Evolutionary conservation across 495 filamentous ascomycete genomes (phyloP).

Genomic region (Trichocladium uniseriatum): DNA sequence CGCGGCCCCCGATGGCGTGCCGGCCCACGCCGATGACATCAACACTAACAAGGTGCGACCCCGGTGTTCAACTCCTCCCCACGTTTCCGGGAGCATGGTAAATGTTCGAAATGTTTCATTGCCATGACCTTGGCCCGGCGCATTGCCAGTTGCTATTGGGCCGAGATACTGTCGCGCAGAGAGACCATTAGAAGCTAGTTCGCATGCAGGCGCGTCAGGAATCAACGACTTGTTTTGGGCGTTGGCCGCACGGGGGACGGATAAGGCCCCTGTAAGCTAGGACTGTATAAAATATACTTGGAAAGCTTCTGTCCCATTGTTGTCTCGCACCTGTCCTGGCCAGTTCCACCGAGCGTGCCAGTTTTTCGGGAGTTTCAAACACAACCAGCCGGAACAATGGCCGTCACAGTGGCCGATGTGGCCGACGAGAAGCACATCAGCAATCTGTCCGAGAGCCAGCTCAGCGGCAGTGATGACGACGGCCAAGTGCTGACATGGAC

Average conservation of each 20-base stretch:
- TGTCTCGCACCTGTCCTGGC: too few relatives aligned
- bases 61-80: background rate
- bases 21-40: constrained; percentile 13
- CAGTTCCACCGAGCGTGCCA: too few relatives aligned
- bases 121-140: background rate
- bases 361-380: background rate
- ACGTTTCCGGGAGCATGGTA: too few relatives aligned
- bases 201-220: background rate
- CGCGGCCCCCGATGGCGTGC: constrained; percentile 11
- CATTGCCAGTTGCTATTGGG: background rate
- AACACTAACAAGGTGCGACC: constrained; percentile 5
- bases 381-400: constrained; percentile 2
- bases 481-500: constrained; percentile 25
- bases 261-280: too few relatives aligned
- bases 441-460: constrained; percentile 11
- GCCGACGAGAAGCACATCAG: constrained; percentile 16
- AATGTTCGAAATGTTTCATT: too few relatives aligned
- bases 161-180: background rate
- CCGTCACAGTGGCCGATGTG: too few relatives aligned
- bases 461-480: constrained; percentile 18
- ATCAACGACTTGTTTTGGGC: too few relatives aligned
- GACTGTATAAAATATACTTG: too few relatives aligned
- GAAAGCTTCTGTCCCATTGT: too few relatives aligned
- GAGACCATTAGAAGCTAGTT: too few relatives aligned
- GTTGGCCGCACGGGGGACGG: too few relatives aligned